These are phyloP conservation scores for Dendrostoma leiphaemia DNA, from an alignment of 2,329 filamentous ascomycete species.

Conservation along the genomic window DNA sequence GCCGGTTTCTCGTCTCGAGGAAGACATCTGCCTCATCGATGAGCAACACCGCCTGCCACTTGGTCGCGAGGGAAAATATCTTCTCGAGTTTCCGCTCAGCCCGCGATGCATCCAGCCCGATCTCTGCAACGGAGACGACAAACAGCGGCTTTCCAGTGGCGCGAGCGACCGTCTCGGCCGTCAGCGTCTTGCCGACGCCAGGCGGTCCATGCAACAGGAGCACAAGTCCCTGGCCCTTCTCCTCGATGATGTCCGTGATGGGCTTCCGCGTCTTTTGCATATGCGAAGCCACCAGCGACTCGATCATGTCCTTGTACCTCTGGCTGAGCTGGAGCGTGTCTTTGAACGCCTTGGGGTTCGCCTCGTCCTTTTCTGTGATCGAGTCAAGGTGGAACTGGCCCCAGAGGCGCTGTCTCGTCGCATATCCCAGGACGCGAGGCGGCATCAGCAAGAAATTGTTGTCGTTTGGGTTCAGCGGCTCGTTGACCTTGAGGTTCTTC, in stretches of 20 bases:
- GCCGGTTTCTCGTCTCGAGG: conserved; percentile 17
- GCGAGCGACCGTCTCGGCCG: conserved; percentile 16
- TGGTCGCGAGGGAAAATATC: conserved; percentile 20
- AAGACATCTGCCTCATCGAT: conserved; percentile 25
- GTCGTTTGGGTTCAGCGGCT: background rate
- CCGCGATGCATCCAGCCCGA: conserved; percentile 11
- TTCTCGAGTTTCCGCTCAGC: conserved; percentile 17
- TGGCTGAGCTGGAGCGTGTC: conserved; percentile 7
- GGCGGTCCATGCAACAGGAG: conserved; percentile 17
- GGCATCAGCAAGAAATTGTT: conserved; percentile 5
- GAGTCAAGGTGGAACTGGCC: conserved; percentile 11
- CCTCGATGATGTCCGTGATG: conserved; percentile 16
- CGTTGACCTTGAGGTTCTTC: background rate
- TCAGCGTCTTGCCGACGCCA: conserved; percentile 19
- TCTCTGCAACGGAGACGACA: conserved; percentile 15
- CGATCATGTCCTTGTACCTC: conserved; percentile 15
- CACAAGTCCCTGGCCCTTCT: conserved; percentile 16
- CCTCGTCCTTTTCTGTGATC: background rate
- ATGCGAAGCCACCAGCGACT: conserved; percentile 12
- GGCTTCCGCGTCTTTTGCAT: conserved; percentile 8
- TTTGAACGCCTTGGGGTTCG: background rate
- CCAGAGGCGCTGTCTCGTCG: conserved; percentile 14
- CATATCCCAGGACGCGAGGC: conserved; percentile 13
- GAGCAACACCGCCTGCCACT: conserved; percentile 27
- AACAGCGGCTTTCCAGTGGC: conserved; percentile 17